Evolutionary conservation across 2,329 filamentous ascomycete genomes (phyloP), one percentile per base, ranked within the genome.

Genomic region (Aspergillus fijiensis): DNA sequence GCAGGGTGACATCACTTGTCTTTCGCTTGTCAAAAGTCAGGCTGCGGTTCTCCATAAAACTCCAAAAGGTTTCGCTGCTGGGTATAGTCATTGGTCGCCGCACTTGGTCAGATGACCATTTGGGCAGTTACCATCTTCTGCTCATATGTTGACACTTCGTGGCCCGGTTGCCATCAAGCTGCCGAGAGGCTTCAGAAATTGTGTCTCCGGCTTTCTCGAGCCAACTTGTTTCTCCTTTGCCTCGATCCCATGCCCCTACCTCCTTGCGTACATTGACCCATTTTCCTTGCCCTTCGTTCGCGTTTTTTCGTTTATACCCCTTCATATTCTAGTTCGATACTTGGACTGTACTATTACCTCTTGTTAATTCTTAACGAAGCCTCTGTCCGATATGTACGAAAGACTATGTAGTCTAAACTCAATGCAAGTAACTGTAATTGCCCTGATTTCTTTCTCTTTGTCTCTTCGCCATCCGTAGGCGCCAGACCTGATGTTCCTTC

Each of bases 291-390:
- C 59, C 53, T 53, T 55, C 49, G 33, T 58, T 60, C 52, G 54
- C 57, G 56, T 58, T 52, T 58, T 55, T 60, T 59, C 55, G 61
- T 67, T 63, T 67, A 66, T 67, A 65, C 64, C 64, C 65, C 62
- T 66, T 55, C 50, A 29, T 57, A 61, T 65, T 65, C 56, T 52
- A 49, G 35, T 33, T 59, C 55, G 51, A 39, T 49, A 52, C 49
- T 55, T 55, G 61, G 59, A 61, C 33, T 68, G 66, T 68, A 67
- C 60, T 59, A 67, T 60, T 68, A 67, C 54, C 45, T 51, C 45
- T 49, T 55, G 29, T 21, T 60, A 57, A 50, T 55, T 48, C 57
- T 62, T 63, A 47, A 54, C 56, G 62, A 66, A 61, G 62, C 59
- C 60, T 59, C 60, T 61, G 60, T 66, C 57, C 60, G 57, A 61